Base-by-base conservation (phyloP, 2,329 filamentous ascomycete species). In the Cladosporium sp. region DNA sequence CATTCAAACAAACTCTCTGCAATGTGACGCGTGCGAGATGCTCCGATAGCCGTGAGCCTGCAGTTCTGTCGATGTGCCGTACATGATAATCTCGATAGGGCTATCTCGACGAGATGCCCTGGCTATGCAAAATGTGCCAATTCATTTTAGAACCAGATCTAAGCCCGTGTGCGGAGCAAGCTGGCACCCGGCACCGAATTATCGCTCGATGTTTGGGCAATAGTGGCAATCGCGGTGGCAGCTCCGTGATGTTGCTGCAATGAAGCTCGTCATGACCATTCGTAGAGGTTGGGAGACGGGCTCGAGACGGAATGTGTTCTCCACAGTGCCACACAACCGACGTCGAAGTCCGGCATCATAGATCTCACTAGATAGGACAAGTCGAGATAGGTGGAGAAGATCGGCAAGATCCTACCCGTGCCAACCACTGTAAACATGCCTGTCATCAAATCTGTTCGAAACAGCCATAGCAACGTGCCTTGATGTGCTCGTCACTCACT, bases 321-420 rank as follows among this genome's bases (percentile, higher is more conserved):
- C 56, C 56, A 59, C 56, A 44, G 18, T 44, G 26, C 52, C 40
- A 46, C n/a, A 46, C 40, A 46, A 46, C 52, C 28, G 56, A 59
- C 16, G 56, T 59, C 56, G 35, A 59, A 35, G 31, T 40, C 55
- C 31, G 55, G 23, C 53, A 57, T 46, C 37, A 59, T 46, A 46
- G 56, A 59, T 59, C 56, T 59, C 35, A 28, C 56, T 59, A 44
- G 55, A 40, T 37, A 33, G 29, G 33, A 37, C 40, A 57, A 28
- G 33, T n/a, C 33, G 55, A 40, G 56, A 40, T 44, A 31, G 35
- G 56, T 46, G 56, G 56, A 46, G 56, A 46, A 35, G 56, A 59
- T 59, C 56, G 56, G 37, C 56, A 46, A 59, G 56, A 59, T 59
- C 37, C 37, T 16, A 46, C 23, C 56, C 56, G 56, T 46, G 16